These are phyloP conservation scores for Solanum clarkiae DNA, from an alignment of 257 asterid species.

Conservation along the genomic window DNA sequence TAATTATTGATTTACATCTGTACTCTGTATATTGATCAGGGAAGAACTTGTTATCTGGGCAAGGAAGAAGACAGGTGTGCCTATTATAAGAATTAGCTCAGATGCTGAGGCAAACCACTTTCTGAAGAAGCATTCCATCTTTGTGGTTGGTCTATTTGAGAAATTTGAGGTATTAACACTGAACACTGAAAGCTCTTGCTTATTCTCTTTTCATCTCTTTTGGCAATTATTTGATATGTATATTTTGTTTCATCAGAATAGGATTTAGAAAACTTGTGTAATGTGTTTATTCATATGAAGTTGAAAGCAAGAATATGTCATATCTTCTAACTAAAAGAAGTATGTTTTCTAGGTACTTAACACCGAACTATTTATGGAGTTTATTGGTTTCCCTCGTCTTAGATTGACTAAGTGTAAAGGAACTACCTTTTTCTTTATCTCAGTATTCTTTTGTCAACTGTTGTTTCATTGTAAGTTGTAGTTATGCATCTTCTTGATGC, in stretches of 20 bases:
- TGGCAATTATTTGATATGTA: background rate
- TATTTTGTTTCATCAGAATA: background rate
- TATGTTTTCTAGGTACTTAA: background rate
- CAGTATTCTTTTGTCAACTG: no score
- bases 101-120: constrained; percentile 55
- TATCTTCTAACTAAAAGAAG: background rate
- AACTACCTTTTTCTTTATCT: no score
- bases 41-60: constrained; percentile 89
- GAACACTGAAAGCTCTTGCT: background rate
- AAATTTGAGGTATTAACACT: constrained; percentile 54
- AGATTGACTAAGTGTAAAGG: no score
- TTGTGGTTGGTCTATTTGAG: constrained; percentile 66
- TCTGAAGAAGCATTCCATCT: constrained; percentile 50
- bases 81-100: constrained; percentile 49
- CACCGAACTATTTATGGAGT: no score
- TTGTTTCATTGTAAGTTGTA: no score
- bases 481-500: no score
- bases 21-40: constrained; percentile 20
- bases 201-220: background rate
- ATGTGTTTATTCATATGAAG: background rate
- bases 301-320: background rate
- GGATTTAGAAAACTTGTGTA: background rate
- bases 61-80: constrained; percentile 80
- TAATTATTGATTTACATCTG: background rate
- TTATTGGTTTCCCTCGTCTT: no score